These are phyloP conservation scores for Oemleria cerasiformis DNA, from an alignment of 306 rosid species.

Conservation along the genomic window DNA sequence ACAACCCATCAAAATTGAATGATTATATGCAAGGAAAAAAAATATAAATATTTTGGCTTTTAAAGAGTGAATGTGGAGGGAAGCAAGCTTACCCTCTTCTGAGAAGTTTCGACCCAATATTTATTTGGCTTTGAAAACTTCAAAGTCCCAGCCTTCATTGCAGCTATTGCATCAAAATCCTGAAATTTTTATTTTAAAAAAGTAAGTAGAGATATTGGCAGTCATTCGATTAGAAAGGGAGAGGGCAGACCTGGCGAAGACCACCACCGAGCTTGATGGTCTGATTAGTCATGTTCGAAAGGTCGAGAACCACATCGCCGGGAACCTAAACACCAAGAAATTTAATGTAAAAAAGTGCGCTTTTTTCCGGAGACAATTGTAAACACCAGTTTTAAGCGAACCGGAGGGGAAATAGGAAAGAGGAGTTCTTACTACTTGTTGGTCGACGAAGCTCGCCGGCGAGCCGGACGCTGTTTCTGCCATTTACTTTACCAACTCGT, in stretches of 20 bases:
- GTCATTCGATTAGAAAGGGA: neutral
- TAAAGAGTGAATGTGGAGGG: constrained; percentile 1
- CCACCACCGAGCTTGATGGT: constrained; percentile 94
- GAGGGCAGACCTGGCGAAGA: constrained; percentile 58
- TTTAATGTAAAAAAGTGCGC: neutral
- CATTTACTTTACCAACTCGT: constrained; percentile 22
- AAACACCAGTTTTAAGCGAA: neutral
- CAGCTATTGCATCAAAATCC: constrained; percentile 76
- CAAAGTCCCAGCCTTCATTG: constrained; percentile 71
- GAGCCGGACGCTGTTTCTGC: constrained; percentile 36
- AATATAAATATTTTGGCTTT: neutral
- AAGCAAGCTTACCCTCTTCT: constrained; percentile 57
- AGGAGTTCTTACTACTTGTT: constrained; percentile 45
- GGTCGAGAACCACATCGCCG: constrained; percentile 83
- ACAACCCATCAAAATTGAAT: constrained; percentile 19
- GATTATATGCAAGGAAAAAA: neutral
- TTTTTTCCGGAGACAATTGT: neutral
- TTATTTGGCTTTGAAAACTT: constrained; percentile 78
- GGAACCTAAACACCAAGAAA: constrained; percentile 51
- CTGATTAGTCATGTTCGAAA: constrained; percentile 72
- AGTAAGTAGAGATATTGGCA: neutral
- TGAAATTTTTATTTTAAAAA: constrained; percentile 19
- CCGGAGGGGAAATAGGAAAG: neutral
- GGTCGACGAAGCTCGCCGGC: constrained; percentile 42
- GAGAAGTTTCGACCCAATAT: constrained; percentile 91